Percentiles rank a stretch among this genome's conserved stretches.
Evolutionary conservation across 2,329 filamentous ascomycete species (phyloP).

Genomic region (Malbranchea zuffiana): DNA sequence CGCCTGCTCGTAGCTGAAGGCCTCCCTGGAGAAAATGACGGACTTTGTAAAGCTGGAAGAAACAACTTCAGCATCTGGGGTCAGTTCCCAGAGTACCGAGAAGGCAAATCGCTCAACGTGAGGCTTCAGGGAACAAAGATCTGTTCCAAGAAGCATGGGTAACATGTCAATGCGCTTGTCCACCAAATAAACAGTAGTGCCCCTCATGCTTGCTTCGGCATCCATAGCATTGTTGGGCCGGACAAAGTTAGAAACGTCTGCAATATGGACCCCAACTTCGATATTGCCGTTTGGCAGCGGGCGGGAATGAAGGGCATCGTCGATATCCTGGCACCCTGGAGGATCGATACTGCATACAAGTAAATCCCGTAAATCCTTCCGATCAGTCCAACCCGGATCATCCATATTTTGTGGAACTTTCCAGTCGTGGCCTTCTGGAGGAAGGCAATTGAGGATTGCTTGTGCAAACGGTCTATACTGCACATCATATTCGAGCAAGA

Average conservation of each 20-base stretch:
- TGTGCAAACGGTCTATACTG: constrained; percentile 97
- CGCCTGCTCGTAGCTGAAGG: constrained; percentile 95
- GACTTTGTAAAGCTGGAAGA: constrained; percentile 89
- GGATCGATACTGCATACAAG: constrained; percentile 97
- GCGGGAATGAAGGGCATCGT: constrained; percentile 86
- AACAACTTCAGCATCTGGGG: constrained; percentile 72
- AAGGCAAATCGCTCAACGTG: constrained; percentile 93
- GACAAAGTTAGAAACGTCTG: constrained; percentile 98
- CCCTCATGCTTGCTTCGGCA: constrained; percentile 80
- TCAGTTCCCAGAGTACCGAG: constrained; percentile 80
- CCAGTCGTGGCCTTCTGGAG: constrained; percentile 86
- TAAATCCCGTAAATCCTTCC: constrained; percentile 72
- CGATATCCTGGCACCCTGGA: constrained; percentile 91
- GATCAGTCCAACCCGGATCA: constrained; percentile 75
- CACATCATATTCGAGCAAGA: constrained; percentile 90
- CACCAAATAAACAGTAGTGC: constrained; percentile 93
- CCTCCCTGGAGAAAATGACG: constrained; percentile 90
- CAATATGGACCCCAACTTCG: constrained; percentile 95
- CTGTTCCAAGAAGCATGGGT: constrained; percentile 87
- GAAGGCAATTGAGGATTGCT: constrained; percentile 85
- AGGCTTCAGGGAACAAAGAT: constrained; percentile 91
- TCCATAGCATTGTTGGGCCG: constrained; percentile 98
- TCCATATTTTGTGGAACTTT: constrained; percentile 69
- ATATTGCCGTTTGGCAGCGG: constrained; percentile 82
- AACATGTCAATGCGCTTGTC: constrained; percentile 99